Conservation (phyloP, 2,329 filamentous ascomycete species). For the Colletotrichum siamense region DNA sequence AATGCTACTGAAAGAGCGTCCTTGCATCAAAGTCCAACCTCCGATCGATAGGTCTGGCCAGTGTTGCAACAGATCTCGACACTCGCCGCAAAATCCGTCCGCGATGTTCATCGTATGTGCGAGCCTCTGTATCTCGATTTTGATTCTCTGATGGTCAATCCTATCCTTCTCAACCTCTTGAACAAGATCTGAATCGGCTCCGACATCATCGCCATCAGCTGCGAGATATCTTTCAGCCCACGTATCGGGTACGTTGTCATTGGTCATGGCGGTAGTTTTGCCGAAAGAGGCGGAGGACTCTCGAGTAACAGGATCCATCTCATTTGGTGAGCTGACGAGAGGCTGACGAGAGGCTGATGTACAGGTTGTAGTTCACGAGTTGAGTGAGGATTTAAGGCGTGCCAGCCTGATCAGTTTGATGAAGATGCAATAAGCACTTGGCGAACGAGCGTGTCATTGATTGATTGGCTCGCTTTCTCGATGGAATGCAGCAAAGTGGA, state of each 20-base stretch:
- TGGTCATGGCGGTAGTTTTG: not conserved
- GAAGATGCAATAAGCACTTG: not conserved
- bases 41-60: not conserved
- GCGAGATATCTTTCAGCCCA: not conserved
- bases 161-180: not conserved
- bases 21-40: not conserved
- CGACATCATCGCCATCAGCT: not conserved
- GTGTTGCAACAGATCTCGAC: not conserved
- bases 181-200: rapidly evolving
- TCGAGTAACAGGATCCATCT: rapidly evolving
- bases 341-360: rapidly evolving
- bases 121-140: not conserved
- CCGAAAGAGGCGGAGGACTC: rapidly evolving
- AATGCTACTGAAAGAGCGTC: not conserved
- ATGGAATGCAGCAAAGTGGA: not conserved
- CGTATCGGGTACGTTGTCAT: rapidly evolving
- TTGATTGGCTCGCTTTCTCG: rapidly evolving
- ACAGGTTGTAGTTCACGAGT: not conserved
- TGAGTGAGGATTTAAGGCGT: rapidly evolving
- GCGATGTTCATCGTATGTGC: rapidly evolving
- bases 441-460: not conserved
- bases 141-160: rapidly evolving
- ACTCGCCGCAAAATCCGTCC: not conserved
- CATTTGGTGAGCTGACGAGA: not conserved
- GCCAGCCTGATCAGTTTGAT: not conserved